Base-by-base conservation (phyloP, 1,284 basidiomycete genomes). In the Lentinula novae-zelandiae region DNA sequence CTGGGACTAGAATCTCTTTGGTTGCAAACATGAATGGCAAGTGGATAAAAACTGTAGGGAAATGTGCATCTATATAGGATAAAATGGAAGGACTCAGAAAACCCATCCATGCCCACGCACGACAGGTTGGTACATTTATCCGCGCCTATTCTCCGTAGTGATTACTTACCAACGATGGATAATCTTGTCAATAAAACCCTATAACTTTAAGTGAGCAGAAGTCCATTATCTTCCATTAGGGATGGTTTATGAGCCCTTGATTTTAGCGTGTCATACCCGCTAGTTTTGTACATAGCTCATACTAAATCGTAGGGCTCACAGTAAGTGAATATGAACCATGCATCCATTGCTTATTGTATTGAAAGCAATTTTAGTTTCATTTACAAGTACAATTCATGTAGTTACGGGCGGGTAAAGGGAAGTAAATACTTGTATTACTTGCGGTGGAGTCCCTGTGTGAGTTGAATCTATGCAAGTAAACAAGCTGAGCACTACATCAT, bases 371-470 rank as follows among this genome's bases (percentile, higher is more conserved):
- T 39, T 15, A 10, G 38, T 44, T 8, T 44, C 20, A 27, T 27
- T 3, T 44, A 44, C 13, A 17, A 10, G 38, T 10, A 39, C 15
- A n/a, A n/a, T 44, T 7, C 42, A 44, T 44, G 42, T 44, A n/a
- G 17, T 44, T 1, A 44, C 2, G 5, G 42, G 17, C 1, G 8
- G 17, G n/a, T 1, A 15, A 44, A 15, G 42, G 3, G 15, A 7
- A 44, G 42, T 44, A 9, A 13, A 39, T 13, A 13, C 0, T 39
- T 5, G 13, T 8, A 46, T 66, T 69, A 75, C 66, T 77, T 78
- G 13, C 71, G 70, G 60, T 78, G 72, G 54, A 79, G 60, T 27
- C 71, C 74, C 64, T 80, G 74, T 1, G 73, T 75, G 22, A 64
- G 52, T 39, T 63, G 58, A 40, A 64, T 63, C 56, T 56, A 15